phyloP scores from a whole-genome alignment of 1,139 yeast genomes.

The Saccharomyces hybrid region DNA sequence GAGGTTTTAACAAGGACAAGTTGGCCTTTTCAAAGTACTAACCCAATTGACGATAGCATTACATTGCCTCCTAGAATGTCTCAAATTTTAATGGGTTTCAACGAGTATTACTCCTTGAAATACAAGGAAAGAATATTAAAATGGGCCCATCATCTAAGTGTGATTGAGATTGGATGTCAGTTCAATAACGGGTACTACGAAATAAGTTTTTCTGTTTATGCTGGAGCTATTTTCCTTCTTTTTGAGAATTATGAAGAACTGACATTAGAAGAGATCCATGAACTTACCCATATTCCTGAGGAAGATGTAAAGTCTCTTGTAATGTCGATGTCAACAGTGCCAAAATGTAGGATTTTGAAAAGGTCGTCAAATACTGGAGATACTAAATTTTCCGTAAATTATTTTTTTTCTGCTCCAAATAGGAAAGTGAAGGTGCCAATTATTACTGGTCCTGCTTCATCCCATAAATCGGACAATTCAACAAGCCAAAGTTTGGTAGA shows the following conservation, averaged over 20 bases:
- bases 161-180: slow-evolving; percentile 65
- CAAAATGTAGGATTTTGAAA: slow-evolving; percentile 62
- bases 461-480: neutral
- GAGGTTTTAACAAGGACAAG: slow-evolving; percentile 44
- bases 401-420: slow-evolving; percentile 62
- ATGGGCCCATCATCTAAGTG: slow-evolving; percentile 83
- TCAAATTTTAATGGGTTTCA: slow-evolving; percentile 38
- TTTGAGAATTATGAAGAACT: slow-evolving; percentile 50
- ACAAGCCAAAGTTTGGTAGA: neutral
- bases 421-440: slow-evolving; percentile 73
- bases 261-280: slow-evolving; percentile 55
- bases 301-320: slow-evolving; percentile 67
- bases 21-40: slow-evolving; percentile 29
- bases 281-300: slow-evolving; percentile 64
- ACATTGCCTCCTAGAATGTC: slow-evolving; percentile 46
- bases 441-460: slow-evolving; percentile 34
- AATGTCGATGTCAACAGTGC: slow-evolving; percentile 80
- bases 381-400: slow-evolving; percentile 66
- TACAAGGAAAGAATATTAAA: slow-evolving; percentile 67
- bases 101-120: slow-evolving; percentile 46
- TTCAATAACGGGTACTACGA: slow-evolving; percentile 68
- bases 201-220: slow-evolving; percentile 70
- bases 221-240: slow-evolving; percentile 67
- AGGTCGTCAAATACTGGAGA: slow-evolving; percentile 62
- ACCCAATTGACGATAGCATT: slow-evolving; percentile 30